A percentile compares a stretch with the other conserved stretches of the same genome.
phyloP scores from a whole-genome alignment of 495 filamentous ascomycete genomes.

The Chaetomium cochliodes region DNA sequence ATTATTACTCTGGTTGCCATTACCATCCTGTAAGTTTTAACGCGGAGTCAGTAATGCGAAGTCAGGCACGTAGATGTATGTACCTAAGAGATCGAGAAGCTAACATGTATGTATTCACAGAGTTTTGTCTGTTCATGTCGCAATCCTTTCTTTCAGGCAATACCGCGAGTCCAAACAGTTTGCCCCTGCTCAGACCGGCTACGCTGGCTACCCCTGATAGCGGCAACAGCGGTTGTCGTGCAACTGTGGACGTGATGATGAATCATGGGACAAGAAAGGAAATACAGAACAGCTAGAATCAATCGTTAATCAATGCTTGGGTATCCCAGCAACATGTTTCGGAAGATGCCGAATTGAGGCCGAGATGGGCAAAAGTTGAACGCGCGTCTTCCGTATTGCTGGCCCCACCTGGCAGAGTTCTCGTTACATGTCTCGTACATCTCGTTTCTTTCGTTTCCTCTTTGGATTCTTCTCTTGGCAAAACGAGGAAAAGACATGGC shows the following conservation, averaged over 20 bases:
- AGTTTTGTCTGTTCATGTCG: neutral
- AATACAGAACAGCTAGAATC: no score
- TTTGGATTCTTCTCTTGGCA: neutral
- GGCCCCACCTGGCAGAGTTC: neutral
- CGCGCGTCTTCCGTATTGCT: neutral
- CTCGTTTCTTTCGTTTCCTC: neutral
- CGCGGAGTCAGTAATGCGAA: no score
- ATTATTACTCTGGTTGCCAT: neutral
- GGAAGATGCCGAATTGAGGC: neutral
- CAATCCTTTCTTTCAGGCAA: neutral
- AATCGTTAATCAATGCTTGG: neutral
- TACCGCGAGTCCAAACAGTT: neutral
- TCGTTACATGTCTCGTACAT: neutral
- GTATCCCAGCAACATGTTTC: neutral
- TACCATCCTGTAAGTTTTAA: conserved; percentile 8
- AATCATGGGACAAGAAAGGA: neutral
- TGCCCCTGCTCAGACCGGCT: neutral
- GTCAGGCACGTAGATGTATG: no score
- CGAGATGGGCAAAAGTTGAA: neutral
- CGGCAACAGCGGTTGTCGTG: neutral
- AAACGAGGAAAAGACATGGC: neutral
- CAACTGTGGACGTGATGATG: neutral
- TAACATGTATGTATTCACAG: neutral
- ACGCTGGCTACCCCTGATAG: neutral
- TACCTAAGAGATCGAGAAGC: neutral